phyloP scores from a whole-genome alignment of 2,329 filamentous ascomycete genomes.

The Aureobasidium vineae region DNA sequence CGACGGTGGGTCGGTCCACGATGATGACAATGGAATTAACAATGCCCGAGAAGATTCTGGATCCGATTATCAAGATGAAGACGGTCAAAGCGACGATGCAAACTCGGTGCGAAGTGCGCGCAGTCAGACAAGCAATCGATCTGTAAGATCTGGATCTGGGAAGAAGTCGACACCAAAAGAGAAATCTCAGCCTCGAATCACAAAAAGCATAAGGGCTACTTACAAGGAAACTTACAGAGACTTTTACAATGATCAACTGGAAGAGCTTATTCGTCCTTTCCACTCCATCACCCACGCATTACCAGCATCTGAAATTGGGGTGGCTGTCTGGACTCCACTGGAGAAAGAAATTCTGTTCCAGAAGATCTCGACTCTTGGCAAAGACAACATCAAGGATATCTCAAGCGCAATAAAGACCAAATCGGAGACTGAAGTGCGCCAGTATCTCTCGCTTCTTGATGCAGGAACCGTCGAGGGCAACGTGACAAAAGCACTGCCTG shows the following conservation, averaged over 20 bases:
- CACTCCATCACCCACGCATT: conserved; percentile 30
- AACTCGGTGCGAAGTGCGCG: not conserved
- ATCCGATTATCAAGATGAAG: conserved; percentile 16
- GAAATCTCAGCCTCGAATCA: not conserved
- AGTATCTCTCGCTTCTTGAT: conserved; percentile 65
- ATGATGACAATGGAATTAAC: not conserved
- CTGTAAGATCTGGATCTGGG: not conserved
- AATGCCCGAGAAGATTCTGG: not conserved
- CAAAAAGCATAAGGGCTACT: not conserved
- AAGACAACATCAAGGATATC: conserved; percentile 61
- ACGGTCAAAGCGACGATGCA: conserved; percentile 4
- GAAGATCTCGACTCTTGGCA: conserved; percentile 62
- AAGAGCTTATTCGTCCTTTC: conserved; percentile 41
- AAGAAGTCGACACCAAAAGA: not conserved
- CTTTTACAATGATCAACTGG: conserved; percentile 58
- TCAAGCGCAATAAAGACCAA: conserved; percentile 66
- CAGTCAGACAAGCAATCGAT: not conserved
- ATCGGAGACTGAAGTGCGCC: conserved; percentile 67
- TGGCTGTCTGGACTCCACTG: conserved; percentile 63
- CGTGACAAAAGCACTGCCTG: conserved; percentile 36
- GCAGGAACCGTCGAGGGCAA: conserved; percentile 47
- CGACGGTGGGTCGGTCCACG: conserved; percentile 10
- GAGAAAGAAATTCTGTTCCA: conserved; percentile 74
- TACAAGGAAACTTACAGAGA: conserved; percentile 43
- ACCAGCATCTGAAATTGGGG: conserved; percentile 61